These are phyloP conservation scores for Calocera viscosa DNA, from an alignment of 768 basidiomycete genomes.

Conservation along the genomic window DNA sequence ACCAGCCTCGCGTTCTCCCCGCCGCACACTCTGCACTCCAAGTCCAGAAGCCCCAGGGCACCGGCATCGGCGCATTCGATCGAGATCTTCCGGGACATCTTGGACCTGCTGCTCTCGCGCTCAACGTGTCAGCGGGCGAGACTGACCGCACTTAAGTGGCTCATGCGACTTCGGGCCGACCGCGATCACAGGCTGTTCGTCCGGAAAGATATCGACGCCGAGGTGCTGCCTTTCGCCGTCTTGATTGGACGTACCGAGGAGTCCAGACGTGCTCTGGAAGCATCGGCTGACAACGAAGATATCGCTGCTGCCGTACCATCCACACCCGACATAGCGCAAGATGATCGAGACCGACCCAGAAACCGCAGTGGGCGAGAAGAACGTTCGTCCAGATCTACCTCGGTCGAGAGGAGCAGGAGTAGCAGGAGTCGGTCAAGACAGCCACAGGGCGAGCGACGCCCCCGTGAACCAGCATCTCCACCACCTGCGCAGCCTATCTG, in stretches of 20 bases:
- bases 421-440: conserved; percentile 10
- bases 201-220: conserved; percentile 33
- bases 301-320: neutral
- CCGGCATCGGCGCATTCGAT: conserved; percentile 28
- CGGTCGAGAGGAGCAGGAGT: conserved; percentile 1
- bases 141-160: conserved; percentile 66
- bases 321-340: neutral
- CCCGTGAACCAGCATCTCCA: neutral
- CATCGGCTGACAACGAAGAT: conserved; percentile 12
- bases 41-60: conserved; percentile 19
- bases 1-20: conserved; percentile 28
- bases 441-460: neutral
- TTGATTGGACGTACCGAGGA: conserved; percentile 44
- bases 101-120: conserved; percentile 28
- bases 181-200: conserved; percentile 78
- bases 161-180: conserved; percentile 80
- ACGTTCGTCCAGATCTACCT: neutral
- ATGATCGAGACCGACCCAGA: conserved; percentile 8
- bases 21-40: conserved; percentile 22
- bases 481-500: conserved; percentile 35
- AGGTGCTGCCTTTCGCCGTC: conserved; percentile 42
- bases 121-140: conserved; percentile 40
- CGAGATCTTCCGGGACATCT: conserved; percentile 31
- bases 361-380: neutral
- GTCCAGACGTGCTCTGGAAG: conserved; percentile 17